Evolutionary conservation across 768 basidiomycete species (phyloP).

Genomic region (Suillus subalutaceus): DNA sequence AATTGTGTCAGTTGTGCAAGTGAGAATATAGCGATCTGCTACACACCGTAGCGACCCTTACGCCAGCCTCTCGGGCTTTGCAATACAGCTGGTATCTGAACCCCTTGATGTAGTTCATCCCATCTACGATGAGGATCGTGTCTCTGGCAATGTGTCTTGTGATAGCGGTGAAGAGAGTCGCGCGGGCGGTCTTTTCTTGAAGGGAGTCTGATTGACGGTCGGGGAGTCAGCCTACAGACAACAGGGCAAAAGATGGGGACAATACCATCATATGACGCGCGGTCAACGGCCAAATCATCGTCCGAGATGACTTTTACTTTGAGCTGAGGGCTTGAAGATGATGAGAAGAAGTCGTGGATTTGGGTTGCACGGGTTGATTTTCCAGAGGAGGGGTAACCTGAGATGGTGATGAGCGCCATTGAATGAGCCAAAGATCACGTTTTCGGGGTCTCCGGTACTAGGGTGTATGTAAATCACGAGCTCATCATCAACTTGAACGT

Average conservation of each 20-base stretch:
- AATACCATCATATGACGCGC: slow-evolving; percentile 74
- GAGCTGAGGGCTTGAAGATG: slow-evolving; percentile 20
- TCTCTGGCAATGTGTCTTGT: slow-evolving; percentile 73
- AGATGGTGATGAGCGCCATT: slow-evolving; percentile 93
- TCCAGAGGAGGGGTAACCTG: slow-evolving; percentile 87
- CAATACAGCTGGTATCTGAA: slow-evolving; percentile 99
- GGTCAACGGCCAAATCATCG: slow-evolving; percentile 62
- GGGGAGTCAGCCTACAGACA: neutral
- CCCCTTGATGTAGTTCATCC: slow-evolving; percentile 97
- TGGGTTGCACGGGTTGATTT: slow-evolving; percentile 77
- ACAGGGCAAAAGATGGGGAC: slow-evolving; percentile 17
- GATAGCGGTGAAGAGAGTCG: slow-evolving; percentile 78
- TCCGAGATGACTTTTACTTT: slow-evolving; percentile 67
- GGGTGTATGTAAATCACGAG: no score
- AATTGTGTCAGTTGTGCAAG: neutral
- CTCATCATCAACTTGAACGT: no score
- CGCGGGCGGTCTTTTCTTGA: slow-evolving; percentile 89
- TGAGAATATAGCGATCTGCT: slow-evolving; percentile 14
- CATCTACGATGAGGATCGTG: slow-evolving; percentile 86
- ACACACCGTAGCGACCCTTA: slow-evolving; percentile 85
- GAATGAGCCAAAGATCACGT: neutral
- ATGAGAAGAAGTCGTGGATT: slow-evolving; percentile 53
- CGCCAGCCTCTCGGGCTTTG: slow-evolving; percentile 84
- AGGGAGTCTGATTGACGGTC: slow-evolving; percentile 58
- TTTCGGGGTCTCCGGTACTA: no score